Conservation (phyloP, 2,329 filamentous ascomycete species). For the Diaporthe vaccinii region DNA sequence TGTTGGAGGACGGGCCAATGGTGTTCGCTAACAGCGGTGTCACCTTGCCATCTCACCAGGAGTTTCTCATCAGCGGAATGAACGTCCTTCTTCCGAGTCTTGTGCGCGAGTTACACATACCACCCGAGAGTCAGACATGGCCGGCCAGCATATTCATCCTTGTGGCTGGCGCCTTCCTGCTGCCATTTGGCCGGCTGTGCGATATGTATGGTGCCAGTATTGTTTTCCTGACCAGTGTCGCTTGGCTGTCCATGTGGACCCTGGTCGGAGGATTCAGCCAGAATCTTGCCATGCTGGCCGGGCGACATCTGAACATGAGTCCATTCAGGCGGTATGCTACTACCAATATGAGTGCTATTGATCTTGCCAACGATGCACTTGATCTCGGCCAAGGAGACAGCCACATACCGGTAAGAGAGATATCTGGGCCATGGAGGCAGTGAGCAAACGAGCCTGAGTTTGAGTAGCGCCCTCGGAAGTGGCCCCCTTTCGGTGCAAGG, state of each 20-base stretch:
- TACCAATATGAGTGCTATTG: too few species aligned
- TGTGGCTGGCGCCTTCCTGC: slow-evolving; percentile 59
- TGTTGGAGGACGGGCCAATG: slow-evolving; percentile 65
- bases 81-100: slow-evolving; percentile 70
- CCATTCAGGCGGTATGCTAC: too few species aligned
- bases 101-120: slow-evolving; percentile 66
- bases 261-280: slow-evolving; percentile 69
- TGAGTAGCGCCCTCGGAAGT: too few species aligned
- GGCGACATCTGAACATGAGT: too few species aligned
- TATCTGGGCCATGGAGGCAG: too few species aligned
- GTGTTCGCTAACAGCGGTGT: slow-evolving; percentile 49
- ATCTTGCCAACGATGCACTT: too few species aligned
- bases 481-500: too few species aligned
- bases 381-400: too few species aligned
- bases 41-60: slow-evolving; percentile 61
- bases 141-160: slow-evolving; percentile 65
- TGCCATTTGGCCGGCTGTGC: slow-evolving; percentile 61
- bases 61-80: slow-evolving; percentile 76
- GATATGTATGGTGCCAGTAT: slow-evolving; percentile 64
- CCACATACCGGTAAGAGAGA: too few species aligned
- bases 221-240: slow-evolving; percentile 59
- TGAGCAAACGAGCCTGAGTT: too few species aligned
- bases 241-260: slow-evolving; percentile 68
- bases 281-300: slow-evolving; percentile 66
- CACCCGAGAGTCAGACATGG: slow-evolving; percentile 67